Evolutionary conservation across 169 alveolate species (phyloP), one percentile per base, ranked within the genome.

Genomic region (Cryptosporidium viatorum): DNA sequence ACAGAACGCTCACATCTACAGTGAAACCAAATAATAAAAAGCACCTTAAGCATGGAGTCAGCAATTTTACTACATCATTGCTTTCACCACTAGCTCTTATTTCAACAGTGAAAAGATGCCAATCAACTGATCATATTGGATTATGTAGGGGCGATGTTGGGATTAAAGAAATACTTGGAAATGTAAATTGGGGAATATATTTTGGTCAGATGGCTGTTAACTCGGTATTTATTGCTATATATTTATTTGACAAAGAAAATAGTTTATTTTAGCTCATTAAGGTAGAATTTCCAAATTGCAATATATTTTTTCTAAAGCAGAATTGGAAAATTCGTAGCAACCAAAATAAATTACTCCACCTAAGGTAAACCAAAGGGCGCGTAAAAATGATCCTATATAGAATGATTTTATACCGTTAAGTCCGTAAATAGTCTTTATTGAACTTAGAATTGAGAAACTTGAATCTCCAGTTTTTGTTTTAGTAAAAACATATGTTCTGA

Each of bases 101-200:
- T 62, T 80, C 89, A 26, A 80, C 75, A 9, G 52, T 80, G 39
- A 41, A 41, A 33, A 80, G 89, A 43, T 80, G 89, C 35, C 89
- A 80, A 21, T 16, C 89, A 14, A 65, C 43, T 43, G 35, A 50
- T 7, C 89, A 80, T 31, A 41, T 33, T 29, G 89, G 89, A 8
- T 51, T 80, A 16, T 80, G 89, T 43, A 80, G 75, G 35, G 67
- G 80, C n/a, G 68, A 80, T 41, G 51, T 80, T 43, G 67, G 65
- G 4, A 41, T 80, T 31, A 80, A 80, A 50, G 80, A 80, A 39
- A 80, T 80, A 41, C 89, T 80, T 26, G 37, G 58, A 23, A 80
- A 62, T 62, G 69, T 80, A 26, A 80, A 80, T 48, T 80, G 89
- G 89, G 70, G 68, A 29, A 62, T 65, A 26, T 80, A 80, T 62